These are phyloP conservation scores for Beta macrorhiza DNA, from an alignment of 179 eudicot genomes.

Conservation along the genomic window DNA sequence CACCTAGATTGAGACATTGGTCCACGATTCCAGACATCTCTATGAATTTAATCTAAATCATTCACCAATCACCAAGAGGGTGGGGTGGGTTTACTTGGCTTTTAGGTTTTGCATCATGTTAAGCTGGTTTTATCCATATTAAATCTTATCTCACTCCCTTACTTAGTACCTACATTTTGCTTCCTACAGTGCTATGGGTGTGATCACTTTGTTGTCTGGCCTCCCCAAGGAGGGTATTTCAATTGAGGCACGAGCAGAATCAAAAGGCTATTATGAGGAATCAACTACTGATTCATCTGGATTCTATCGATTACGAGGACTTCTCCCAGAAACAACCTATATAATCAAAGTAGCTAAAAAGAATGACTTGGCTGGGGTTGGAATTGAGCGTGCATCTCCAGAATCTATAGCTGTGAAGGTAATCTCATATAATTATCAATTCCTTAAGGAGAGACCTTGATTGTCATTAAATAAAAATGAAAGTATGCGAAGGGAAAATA, in stretches of 20 bases:
- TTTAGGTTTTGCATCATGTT: neutral
- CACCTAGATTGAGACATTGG: neutral
- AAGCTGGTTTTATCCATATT: slow-evolving; percentile 5
- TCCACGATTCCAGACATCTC: neutral
- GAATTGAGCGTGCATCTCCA: slow-evolving; percentile 91
- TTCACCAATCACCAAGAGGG: neutral
- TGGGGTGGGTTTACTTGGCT: neutral
- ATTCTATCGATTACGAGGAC: slow-evolving; percentile 84
- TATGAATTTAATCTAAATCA: neutral
- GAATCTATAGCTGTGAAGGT: slow-evolving; percentile 65
- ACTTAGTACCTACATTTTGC: neutral
- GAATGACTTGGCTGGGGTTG: slow-evolving; percentile 46
- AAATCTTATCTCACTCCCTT: neutral
- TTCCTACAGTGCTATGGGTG: slow-evolving; percentile 78
- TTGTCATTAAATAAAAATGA: neutral
- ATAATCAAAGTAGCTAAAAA: slow-evolving; percentile 60
- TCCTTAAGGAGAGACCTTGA: neutral
- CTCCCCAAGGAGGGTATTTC: slow-evolving; percentile 81
- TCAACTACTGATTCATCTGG: slow-evolving; percentile 84
- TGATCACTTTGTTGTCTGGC: slow-evolving; percentile 79
- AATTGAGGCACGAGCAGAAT: slow-evolving; percentile 86
- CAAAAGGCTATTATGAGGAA: slow-evolving; percentile 90
- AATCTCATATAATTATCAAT: slow-evolving; percentile 13
- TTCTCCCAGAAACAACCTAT: slow-evolving; percentile 78
- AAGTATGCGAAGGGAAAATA: neutral